Percentiles rank a stretch among this genome's conserved stretches.
phyloP scores from a whole-genome alignment of 495 filamentous ascomycete genomes.

The Lichina pygmaea region DNA sequence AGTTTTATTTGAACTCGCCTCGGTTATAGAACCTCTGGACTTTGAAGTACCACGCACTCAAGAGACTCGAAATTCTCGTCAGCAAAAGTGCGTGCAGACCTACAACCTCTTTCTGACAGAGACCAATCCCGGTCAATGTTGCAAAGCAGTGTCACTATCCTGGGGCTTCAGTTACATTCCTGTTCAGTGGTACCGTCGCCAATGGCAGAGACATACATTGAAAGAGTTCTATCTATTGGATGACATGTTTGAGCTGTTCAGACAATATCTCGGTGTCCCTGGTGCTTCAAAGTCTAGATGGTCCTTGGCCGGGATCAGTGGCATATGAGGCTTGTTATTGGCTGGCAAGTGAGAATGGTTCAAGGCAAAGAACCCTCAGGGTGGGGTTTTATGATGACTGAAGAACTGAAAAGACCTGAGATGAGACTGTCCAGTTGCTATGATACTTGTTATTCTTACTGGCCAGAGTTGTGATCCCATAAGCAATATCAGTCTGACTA shows the following conservation, averaged over 20 bases:
- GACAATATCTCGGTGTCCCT: neutral
- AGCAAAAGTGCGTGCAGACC: neutral
- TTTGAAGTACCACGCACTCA: too few species aligned
- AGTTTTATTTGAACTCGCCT: too few species aligned
- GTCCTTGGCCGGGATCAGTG: neutral
- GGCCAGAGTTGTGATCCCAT: too few species aligned
- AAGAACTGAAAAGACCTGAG: slow-evolving; percentile 37
- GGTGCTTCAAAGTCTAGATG: neutral
- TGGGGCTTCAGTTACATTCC: slow-evolving; percentile 9
- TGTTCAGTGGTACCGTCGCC: slow-evolving; percentile 5
- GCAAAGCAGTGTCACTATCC: slow-evolving; percentile 4
- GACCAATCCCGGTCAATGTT: slow-evolving; percentile 1
- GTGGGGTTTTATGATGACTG: slow-evolving; percentile 18
- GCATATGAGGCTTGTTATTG: neutral
- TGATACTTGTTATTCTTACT: too few species aligned
- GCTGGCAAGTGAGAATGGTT: neutral
- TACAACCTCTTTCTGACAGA: neutral
- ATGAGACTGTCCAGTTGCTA: neutral
- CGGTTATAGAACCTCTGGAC: too few species aligned
- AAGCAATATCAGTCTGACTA: too few species aligned
- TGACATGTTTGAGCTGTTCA: neutral
- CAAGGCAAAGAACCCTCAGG: slow-evolving; percentile 11
- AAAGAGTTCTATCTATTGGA: too few species aligned
- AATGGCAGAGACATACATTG: slow-evolving; percentile 14
- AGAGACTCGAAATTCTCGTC: neutral